Evolutionary conservation across 2,329 filamentous ascomycete genomes (phyloP).

Genomic region (Fusarium paranaense): DNA sequence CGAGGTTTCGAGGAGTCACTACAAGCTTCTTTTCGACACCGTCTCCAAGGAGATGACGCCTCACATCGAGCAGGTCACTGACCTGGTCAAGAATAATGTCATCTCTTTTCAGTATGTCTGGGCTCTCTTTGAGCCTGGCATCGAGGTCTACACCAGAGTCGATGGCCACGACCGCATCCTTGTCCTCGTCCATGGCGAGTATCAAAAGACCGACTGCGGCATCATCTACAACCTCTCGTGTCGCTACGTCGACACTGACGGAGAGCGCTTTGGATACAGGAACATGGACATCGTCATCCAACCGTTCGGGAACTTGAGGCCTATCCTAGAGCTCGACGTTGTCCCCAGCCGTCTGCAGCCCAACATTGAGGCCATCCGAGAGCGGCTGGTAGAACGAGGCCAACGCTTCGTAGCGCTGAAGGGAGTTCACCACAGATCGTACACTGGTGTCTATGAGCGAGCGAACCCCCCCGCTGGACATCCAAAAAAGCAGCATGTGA

Average conservation of each 20-base stretch:
- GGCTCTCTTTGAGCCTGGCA: conserved; percentile 5
- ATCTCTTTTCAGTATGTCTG: conserved; percentile 19
- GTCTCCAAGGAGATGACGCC: conserved; percentile 3
- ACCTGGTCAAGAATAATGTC: not conserved
- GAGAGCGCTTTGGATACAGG: not conserved
- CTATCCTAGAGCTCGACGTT: not conserved
- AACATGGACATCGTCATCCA: not conserved
- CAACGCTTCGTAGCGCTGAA: not conserved
- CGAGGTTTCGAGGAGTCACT: not conserved
- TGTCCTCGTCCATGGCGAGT: not conserved
- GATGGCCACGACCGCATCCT: conserved; percentile 5
- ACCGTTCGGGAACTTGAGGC: not conserved
- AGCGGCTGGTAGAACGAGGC: not conserved
- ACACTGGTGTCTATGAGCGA: not conserved
- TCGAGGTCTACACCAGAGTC: conserved; percentile 1
- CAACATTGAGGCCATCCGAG: not conserved
- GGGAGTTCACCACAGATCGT: conserved; percentile 1
- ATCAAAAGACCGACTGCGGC: not conserved
- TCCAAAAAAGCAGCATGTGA: not conserved
- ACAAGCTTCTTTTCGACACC: conserved; percentile 4
- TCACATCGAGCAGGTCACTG: conserved; percentile 5
- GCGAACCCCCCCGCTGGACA: not conserved
- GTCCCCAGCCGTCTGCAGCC: not conserved
- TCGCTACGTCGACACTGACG: conserved; percentile 14
- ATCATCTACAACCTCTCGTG: not conserved